Base-by-base conservation (phyloP, 345 rosid genomes). In the Limnanthes douglasii region DNA sequence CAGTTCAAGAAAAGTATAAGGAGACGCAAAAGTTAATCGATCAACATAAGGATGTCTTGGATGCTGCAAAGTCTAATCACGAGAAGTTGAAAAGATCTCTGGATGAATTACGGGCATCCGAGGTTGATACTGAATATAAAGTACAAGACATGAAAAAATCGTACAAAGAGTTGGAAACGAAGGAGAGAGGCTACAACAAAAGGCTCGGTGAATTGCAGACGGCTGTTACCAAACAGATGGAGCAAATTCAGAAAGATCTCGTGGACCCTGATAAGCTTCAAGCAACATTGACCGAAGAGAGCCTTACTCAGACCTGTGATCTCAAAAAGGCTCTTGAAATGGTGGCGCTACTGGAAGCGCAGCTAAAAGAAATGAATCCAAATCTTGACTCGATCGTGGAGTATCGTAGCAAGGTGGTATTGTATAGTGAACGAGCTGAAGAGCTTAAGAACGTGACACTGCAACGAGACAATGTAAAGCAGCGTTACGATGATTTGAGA, bases 311-410 rank as follows among this genome's bases (percentile, higher is more conserved):
- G 45, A 64, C 65, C 10, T 77, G 75, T 60, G 78, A 66, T 43
- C 65, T 90, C 33, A 64, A 64, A 65, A 68, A 51, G 63, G 78
- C 78, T 39, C 82, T 84, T 25, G 98, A 84, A 69, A 75, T 58
- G 74, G 78, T 69, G 30, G 56, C 75, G 18, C 44, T 84, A 59
- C 48, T 90, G 46, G 96, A 90, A 56, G 84, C 88, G 32, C 94
- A 90, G 41, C 54, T 90, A 42, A 90, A 80, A 60, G 96, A 90
- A 61, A 51, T 90, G 79, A 80, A 70, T 53, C 98, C 98, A 39
- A 90, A 90, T 61, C 94, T 90, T 29, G 96, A 90, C 60, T 90
- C 96, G 36, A 80, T 90, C 6, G 54, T 95, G 19, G 94, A 84
- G 98, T 90, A 77, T 31, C 83, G 88, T 17, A 53, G 54, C 46